Evolutionary conservation across 805 yeast genomes (phyloP).

Genomic region (Ogataea dorogensis): DNA sequence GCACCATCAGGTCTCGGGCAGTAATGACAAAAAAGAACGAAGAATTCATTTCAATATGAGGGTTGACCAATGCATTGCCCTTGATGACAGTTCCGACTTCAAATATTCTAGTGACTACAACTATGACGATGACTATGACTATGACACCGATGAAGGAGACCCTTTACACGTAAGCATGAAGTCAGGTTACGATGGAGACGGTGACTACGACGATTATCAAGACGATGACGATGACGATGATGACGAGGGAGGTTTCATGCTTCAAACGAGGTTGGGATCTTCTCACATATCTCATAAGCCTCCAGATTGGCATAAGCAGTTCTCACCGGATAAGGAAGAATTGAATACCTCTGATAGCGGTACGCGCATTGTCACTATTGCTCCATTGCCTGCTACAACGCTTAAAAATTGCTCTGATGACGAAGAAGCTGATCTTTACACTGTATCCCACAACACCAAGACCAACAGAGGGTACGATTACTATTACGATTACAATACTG

Average conservation of each 20-base stretch:
- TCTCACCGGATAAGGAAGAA: constrained; percentile 14
- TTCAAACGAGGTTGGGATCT: constrained; percentile 18
- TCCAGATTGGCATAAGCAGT: constrained; percentile 19
- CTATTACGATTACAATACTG: constrained; percentile 78
- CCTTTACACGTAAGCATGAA: constrained; percentile 5
- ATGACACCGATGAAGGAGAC: constrained; percentile 28
- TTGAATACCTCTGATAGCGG: constrained; percentile 1
- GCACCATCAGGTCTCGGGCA: constrained; percentile 4
- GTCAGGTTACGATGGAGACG: constrained; percentile 16
- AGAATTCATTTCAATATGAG: constrained; percentile 92
- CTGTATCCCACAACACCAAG: constrained; percentile 69
- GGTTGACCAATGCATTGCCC: constrained; percentile 90
- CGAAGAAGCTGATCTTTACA: constrained; percentile 57
- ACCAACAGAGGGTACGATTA: constrained; percentile 75
- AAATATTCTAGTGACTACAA: constrained; percentile 30
- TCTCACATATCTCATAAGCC: constrained; percentile 31
- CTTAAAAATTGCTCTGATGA: constrained; percentile 70
- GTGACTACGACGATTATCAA: constrained; percentile 15
- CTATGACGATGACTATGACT: constrained; percentile 23
- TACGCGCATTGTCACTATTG: constrained; percentile 53
- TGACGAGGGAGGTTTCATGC: constrained; percentile 28
- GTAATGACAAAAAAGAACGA: constrained; percentile 41
- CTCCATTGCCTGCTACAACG: constrained; percentile 80
- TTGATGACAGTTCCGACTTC: constrained; percentile 39
- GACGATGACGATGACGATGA: constrained; percentile 28